Percentiles rank a stretch among this genome's conserved stretches.
phyloP scores from a whole-genome alignment of 495 filamentous ascomycete species.

The Jackrogersella minutella region DNA sequence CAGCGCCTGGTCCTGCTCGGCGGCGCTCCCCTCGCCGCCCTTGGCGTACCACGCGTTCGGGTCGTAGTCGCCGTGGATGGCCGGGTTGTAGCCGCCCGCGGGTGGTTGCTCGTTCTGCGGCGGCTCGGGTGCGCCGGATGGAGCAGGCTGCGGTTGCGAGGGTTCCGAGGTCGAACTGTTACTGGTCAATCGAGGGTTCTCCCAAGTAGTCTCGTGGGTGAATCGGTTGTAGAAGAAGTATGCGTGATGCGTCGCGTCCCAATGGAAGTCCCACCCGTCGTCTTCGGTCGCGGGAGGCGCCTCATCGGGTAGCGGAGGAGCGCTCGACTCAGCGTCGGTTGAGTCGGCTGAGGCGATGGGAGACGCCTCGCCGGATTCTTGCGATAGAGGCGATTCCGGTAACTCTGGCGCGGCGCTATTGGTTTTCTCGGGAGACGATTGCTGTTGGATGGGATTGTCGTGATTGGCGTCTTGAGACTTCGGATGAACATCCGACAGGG shows the following conservation, averaged over 20 bases:
- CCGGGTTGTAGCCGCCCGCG: conserved; percentile 87
- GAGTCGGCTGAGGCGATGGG: conserved; percentile 20
- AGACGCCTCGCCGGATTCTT: conserved; percentile 45
- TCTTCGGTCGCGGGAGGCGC: conserved; percentile 59
- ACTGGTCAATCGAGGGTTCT: conserved; percentile 82
- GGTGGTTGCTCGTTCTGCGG: conserved; percentile 43
- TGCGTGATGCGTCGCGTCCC: conserved; percentile 73
- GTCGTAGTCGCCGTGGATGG: conserved; percentile 95
- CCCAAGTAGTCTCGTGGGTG: conserved; percentile 80
- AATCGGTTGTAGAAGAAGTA: conserved; percentile 94
- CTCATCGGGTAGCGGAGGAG: conserved; percentile 52
- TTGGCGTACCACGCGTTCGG: conserved; percentile 91
- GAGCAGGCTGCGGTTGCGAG: conserved; percentile 36
- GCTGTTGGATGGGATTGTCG: conserved; percentile 3
- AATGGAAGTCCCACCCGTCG: conserved; percentile 89
- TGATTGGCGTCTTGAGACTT: conserved; percentile 34
- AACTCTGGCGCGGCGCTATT: background rate
- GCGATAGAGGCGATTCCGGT: conserved; percentile 19
- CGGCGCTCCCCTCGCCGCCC: conserved; percentile 43
- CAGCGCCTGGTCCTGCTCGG: conserved; percentile 22
- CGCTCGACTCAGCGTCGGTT: conserved; percentile 34
- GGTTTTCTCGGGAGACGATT: conserved; percentile 11
- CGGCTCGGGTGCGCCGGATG: conserved; percentile 39
- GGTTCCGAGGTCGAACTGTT: conserved; percentile 38
- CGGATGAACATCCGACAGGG: conserved; percentile 25